phyloP scores from a whole-genome alignment of 106 monocot species.

The Apostasia shenzhenica region DNA sequence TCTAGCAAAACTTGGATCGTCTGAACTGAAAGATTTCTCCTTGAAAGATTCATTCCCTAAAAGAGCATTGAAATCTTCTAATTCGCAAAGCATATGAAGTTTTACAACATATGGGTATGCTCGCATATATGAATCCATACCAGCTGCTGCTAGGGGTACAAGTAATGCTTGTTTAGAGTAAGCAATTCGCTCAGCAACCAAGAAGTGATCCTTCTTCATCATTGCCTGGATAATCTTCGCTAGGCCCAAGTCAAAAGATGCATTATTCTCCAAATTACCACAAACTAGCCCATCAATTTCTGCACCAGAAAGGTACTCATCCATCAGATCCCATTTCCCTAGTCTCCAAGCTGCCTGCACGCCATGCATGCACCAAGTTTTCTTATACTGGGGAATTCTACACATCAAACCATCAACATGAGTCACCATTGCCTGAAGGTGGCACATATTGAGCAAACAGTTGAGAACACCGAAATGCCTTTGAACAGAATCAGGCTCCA shows the following conservation, averaged over 20 bases:
- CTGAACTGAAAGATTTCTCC: conserved; percentile 45
- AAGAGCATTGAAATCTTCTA: conserved; percentile 78
- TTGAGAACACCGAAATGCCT: conserved; percentile 88
- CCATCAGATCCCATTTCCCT: conserved; percentile 95
- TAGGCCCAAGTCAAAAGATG: conserved; percentile 92
- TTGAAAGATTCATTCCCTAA: conserved; percentile 71
- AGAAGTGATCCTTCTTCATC: conserved; percentile 81
- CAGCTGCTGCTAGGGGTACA: conserved; percentile 91
- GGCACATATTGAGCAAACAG: conserved; percentile 96
- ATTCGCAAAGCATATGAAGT: conserved; percentile 87
- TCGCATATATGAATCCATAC: conserved; percentile 98
- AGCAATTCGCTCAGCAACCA: conserved; percentile 77
- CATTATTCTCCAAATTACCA: conserved; percentile 43
- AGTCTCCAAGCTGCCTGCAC: conserved; percentile 99
- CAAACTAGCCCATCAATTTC: conserved; percentile 48
- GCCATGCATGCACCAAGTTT: conserved; percentile 96
- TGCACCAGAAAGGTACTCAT: conserved; percentile 66
- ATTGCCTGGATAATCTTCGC: conserved; percentile 96
- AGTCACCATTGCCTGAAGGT: conserved; percentile 96
- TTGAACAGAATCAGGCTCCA: conserved; percentile 83
- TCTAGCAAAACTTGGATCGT: conserved; percentile 60
- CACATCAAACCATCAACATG: conserved; percentile 94
- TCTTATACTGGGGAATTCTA: conserved; percentile 77
- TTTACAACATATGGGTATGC: conserved; percentile 97
- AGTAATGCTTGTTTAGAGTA: conserved; percentile 87